Conservation (phyloP, 768 basidiomycete species). For the Rhizopogon vesiculosus region DNA sequence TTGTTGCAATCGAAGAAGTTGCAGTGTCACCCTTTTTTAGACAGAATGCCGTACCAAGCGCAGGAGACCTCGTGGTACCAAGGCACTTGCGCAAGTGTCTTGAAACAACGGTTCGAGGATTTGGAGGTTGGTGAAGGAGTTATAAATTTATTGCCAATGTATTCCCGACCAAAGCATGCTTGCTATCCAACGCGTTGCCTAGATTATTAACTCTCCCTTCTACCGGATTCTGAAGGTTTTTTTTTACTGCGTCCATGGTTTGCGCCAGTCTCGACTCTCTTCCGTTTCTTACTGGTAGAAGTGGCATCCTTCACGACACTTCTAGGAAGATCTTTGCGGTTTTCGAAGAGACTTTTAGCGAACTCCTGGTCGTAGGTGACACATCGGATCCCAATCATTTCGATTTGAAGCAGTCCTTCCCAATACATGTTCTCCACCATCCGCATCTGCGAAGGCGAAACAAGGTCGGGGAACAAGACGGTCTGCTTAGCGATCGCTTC, state of each 20-base stretch:
- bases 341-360: constrained; percentile 8
- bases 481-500: constrained; percentile 11
- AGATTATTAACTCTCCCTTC: background rate
- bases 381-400: constrained; percentile 21
- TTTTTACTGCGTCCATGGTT: no score
- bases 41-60: background rate
- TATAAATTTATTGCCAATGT: background rate
- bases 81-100: constrained; percentile 68
- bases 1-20: constrained; percentile 60
- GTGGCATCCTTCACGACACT: background rate
- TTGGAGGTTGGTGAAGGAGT: constrained; percentile 3
- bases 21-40: constrained; percentile 62
- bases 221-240: background rate
- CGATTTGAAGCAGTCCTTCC: constrained; percentile 22
- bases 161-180: background rate
- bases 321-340: background rate
- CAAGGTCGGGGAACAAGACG: constrained; percentile 14
- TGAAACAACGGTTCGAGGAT: constrained; percentile 44
- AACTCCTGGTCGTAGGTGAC: constrained; percentile 14
- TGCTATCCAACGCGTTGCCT: background rate
- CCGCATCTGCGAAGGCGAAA: constrained; percentile 17
- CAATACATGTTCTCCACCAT: constrained; percentile 25
- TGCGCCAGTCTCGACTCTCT: background rate
- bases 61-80: constrained; percentile 36
- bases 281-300: background rate